Conservation (phyloP, 768 basidiomycete species). For the Serendipita sp. region DNA sequence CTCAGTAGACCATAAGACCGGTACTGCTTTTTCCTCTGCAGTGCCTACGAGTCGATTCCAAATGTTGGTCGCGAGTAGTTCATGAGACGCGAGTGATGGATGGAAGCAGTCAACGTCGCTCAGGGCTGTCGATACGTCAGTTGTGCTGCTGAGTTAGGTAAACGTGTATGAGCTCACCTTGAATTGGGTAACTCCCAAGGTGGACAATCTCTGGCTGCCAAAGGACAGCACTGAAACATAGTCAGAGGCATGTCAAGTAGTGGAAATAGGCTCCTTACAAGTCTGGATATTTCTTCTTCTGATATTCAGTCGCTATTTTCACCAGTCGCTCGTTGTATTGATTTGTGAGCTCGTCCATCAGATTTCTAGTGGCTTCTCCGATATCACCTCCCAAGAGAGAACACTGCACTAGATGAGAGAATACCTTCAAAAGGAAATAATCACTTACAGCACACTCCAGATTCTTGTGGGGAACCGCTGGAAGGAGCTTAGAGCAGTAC, state of each 20-base stretch:
- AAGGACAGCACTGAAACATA: constrained; percentile 7
- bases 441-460: constrained; percentile 10
- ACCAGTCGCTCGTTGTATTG: constrained; percentile 10
- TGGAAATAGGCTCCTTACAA: constrained; percentile 7
- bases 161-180: constrained; percentile 5
- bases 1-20: constrained; percentile 7
- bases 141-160: neutral
- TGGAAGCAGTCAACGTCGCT: constrained; percentile 13
- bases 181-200: constrained; percentile 9
- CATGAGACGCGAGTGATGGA: constrained; percentile 10
- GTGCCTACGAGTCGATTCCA: constrained; percentile 11
- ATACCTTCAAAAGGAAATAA: neutral
- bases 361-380: constrained; percentile 6
- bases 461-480: constrained; percentile 9
- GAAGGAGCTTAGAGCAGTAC: constrained; percentile 2
- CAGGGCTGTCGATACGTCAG: constrained; percentile 1
- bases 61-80: constrained; percentile 9
- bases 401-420: constrained; percentile 7
- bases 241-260: neutral
- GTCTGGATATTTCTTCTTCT: constrained; percentile 9
- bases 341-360: constrained; percentile 10
- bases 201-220: constrained; percentile 11
- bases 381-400: constrained; percentile 7
- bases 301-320: constrained; percentile 10
- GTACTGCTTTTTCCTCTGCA: constrained; percentile 2